Percentiles rank a stretch among this genome's conserved stretches.
Evolutionary conservation across 2,329 filamentous ascomycete species (phyloP).

Genomic region (Juglanconis juglandina): DNA sequence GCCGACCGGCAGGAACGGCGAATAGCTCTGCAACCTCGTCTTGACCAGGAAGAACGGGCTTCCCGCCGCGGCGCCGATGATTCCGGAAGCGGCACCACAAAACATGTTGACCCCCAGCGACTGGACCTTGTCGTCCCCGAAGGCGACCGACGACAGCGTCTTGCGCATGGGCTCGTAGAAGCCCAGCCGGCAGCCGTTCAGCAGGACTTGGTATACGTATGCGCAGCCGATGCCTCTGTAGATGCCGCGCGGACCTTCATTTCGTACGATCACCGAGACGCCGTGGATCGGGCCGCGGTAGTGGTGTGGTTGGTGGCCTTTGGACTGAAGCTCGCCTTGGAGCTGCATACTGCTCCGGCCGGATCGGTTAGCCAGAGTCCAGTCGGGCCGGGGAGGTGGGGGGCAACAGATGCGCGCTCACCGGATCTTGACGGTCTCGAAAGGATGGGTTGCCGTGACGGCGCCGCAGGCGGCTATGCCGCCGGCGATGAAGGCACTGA

Average conservation of each 20-base stretch:
- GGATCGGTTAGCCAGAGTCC: not conserved
- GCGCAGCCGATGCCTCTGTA: slow-evolving; percentile 88
- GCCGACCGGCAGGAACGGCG: slow-evolving; percentile 86
- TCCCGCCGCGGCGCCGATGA: slow-evolving; percentile 87
- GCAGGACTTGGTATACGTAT: slow-evolving; percentile 92
- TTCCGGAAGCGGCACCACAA: slow-evolving; percentile 81
- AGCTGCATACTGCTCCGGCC: slow-evolving; percentile 70
- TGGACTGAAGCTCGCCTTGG: slow-evolving; percentile 89
- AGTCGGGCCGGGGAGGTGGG: not conserved
- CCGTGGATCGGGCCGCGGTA: slow-evolving; percentile 92
- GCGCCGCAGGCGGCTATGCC: slow-evolving; percentile 96
- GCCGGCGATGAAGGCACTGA: slow-evolving; percentile 85
- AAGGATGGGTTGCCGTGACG: slow-evolving; percentile 94
- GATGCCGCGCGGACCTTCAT: slow-evolving; percentile 82
- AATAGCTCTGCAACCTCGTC: slow-evolving; percentile 91
- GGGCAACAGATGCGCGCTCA: slow-evolving; percentile 37
- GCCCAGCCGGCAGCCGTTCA: slow-evolving; percentile 93
- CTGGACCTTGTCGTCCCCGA: slow-evolving; percentile 71
- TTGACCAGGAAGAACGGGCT: slow-evolving; percentile 98
- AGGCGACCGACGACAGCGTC: slow-evolving; percentile 64
- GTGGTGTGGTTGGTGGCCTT: slow-evolving; percentile 77
- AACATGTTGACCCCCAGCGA: slow-evolving; percentile 90
- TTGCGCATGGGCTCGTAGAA: slow-evolving; percentile 95
- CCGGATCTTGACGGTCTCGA: slow-evolving; percentile 99
- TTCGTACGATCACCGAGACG: slow-evolving; percentile 81